Evolutionary conservation across 345 rosid species (phyloP), one percentile per base, ranked within the genome.

Genomic region (Anastatica hierochuntica): DNA sequence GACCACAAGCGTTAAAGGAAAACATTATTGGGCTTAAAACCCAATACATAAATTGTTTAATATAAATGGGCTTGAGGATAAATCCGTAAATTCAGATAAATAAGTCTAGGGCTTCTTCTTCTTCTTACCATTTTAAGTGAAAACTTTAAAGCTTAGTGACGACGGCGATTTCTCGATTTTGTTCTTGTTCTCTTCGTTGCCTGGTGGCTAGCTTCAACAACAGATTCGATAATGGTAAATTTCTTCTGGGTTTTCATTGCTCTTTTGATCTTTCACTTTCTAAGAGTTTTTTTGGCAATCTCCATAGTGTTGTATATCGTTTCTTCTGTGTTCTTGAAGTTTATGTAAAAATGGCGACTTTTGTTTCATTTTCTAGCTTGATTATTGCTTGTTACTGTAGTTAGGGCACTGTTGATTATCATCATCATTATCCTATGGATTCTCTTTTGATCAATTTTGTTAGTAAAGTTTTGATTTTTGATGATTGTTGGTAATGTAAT

Each of bases 211-310:
- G 29, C 16, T 46, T 0, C 27, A 16, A 0, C 21, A 56, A n/a
- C 39, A 13, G 51, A 48, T 39, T 11, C 38, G 63, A 64, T 0
- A 11, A 64, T 64, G 69, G 69, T 64, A 13, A 38, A 45, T 29
- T 55, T 46, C 1, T 12, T n/a, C n/a, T n/a, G n/a, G n/a, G 16
- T n/a, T 39, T 12, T 47, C 44, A 48, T 33, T 21, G n/a, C 42
- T 20, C 8, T 18, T 31, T 30, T 39, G 9, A 5, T 21, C 15
- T 1, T 8, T 19, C n/a, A n/a, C n/a, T n/a, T n/a, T n/a, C n/a
- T n/a, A n/a, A n/a, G n/a, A n/a, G n/a, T n/a, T n/a, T n/a, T n/a
- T n/a, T n/a, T n/a, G n/a, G n/a, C n/a, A n/a, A n/a, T n/a, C n/a
- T n/a, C n/a, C n/a, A n/a, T n/a, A n/a, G n/a, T n/a, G n/a, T n/a